A percentile compares a stretch with the other conserved stretches of the same genome.
Conservation (phyloP, 495 filamentous ascomycete genomes). For the Penicillium atrosanguineum region DNA sequence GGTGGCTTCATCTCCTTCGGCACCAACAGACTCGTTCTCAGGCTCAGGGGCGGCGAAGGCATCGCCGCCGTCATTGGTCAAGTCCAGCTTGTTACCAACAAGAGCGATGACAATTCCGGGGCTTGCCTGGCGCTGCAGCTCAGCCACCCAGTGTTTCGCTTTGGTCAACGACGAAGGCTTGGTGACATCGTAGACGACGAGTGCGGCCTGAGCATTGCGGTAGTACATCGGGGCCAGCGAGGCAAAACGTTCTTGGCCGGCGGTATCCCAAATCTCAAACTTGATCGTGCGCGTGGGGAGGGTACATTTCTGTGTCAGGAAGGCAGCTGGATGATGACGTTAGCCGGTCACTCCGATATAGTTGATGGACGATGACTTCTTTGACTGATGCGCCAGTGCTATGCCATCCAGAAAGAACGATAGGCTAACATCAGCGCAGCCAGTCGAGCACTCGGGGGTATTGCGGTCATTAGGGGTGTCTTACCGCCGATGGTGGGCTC, state of each 20-base stretch:
- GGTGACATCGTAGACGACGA: conserved; percentile 98
- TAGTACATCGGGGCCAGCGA: conserved; percentile 99
- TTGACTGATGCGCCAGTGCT: not conserved
- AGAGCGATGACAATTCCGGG: conserved; percentile 97
- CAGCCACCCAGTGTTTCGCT: conserved; percentile 98
- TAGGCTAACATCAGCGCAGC: not conserved
- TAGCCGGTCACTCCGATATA: conserved; percentile 22
- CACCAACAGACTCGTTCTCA: conserved; percentile 25
- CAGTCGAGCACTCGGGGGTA: conserved; percentile 6
- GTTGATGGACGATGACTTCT: not conserved
- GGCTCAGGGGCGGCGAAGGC: conserved; percentile 24
- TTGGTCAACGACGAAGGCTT: conserved; percentile 94
- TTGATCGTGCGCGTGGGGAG: conserved; percentile 96
- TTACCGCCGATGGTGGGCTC: conserved; percentile 98
- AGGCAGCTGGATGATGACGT: conserved; percentile 68
- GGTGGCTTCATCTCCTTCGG: conserved; percentile 36
- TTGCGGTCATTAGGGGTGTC: conserved; percentile 22
- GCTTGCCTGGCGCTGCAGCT: conserved; percentile 94
- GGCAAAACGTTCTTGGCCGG: conserved; percentile 96
- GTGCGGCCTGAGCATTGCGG: conserved; percentile 96
- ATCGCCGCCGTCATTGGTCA: conserved; percentile 58
- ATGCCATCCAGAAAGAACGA: not conserved
- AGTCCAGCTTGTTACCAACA: conserved; percentile 96
- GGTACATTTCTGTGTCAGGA: conserved; percentile 97
- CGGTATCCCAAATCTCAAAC: conserved; percentile 99